Evolutionary conservation across 1,284 basidiomycete genomes (phyloP).

Genomic region (Inonotus hispidus): DNA sequence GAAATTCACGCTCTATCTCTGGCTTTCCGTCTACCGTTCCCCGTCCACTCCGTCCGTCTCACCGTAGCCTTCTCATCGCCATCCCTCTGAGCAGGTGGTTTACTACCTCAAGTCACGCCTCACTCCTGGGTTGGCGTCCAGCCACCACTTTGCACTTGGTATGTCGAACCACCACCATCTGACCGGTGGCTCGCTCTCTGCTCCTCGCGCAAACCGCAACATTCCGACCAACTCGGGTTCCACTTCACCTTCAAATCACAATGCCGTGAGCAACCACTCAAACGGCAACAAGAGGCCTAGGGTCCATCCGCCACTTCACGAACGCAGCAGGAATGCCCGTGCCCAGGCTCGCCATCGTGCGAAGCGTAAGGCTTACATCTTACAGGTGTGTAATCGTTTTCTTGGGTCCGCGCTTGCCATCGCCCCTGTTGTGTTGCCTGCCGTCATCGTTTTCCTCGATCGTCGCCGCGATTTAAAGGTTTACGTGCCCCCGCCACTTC

Average conservation of each 20-base stretch:
- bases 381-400: slow-evolving; percentile 54
- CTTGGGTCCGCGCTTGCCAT: neutral
- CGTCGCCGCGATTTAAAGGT: neutral
- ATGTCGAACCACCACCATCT: neutral
- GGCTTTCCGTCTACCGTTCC: neutral
- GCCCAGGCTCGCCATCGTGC: slow-evolving; percentile 88
- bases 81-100: neutral
- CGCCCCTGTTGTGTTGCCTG: neutral
- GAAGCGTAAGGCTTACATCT: slow-evolving; percentile 90
- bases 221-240: neutral
- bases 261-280: neutral
- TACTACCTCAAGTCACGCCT: neutral
- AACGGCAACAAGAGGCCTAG: neutral
- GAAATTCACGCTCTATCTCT: neutral
- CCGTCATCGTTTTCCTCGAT: slow-evolving; percentile 8
- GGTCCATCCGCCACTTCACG: neutral
- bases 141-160: neutral
- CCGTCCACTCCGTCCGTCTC: neutral
- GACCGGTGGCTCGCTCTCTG: neutral
- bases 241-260: neutral
- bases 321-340: slow-evolving; percentile 16
- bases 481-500: neutral
- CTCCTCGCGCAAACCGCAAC: neutral
- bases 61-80: neutral
- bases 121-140: neutral